Base-by-base conservation (phyloP, 306 rosid species). In the Prunus padus region DNA sequence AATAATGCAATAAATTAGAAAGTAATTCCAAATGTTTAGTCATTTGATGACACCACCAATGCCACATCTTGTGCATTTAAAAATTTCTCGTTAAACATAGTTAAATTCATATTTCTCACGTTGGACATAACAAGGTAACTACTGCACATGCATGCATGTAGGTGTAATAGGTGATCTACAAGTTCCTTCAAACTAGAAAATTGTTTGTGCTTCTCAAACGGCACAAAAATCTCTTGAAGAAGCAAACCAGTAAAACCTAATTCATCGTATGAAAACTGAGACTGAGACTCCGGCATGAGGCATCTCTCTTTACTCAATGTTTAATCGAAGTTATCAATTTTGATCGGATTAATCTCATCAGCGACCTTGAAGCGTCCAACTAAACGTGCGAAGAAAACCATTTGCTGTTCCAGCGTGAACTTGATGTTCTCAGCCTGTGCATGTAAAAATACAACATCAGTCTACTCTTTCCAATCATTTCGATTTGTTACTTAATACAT, bases 321-420 rank as follows among this genome's bases (percentile, higher is more conserved):
- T 81, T 23, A 66, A 51, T 90, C 91, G 3, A 89, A 86, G 84
- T 92, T 95, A 57, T 92, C 93, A 26, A 95, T 85, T 87, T 86
- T 87, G 86, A 95, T 82, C 8, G 99, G 97, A 54, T 79, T 85
- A 56, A 95, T 92, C 16, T 88, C 84, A 42, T 90, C 99, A 4
- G 96, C 99, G 73, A 95, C 97, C 60, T 84, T 37, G 73, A 95
- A 95, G 80, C 56, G 76, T 54, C 99, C 99, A 65, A 95, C 88
- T 71, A 88, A 55, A 45, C 97, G 86, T 26, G 97, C 99, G 62
- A 92, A 95, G 96, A 95, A 95, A 67, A 95, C 93, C 99, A 95
- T 95, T 95, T 89, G 91, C 70, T 92, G 99, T 82, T 95, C 99
- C 44, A 92, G 83, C 44, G 99, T 95, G 83, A 85, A 90, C 89